Base-by-base conservation (phyloP, 345 rosid species). In the Murraya paniculata region DNA sequence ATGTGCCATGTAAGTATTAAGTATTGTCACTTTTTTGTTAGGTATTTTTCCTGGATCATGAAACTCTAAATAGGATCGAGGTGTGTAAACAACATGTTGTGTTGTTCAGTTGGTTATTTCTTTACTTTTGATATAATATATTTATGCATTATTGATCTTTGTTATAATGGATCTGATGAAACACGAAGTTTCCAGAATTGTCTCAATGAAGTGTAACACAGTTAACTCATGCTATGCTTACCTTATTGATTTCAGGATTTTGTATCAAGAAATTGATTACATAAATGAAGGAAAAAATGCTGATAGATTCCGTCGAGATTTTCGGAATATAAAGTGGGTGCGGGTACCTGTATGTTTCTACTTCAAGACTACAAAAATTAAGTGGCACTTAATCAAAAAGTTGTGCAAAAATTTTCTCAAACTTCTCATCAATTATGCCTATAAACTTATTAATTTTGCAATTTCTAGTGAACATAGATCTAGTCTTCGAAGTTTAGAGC, bases 231-330 rank as follows among this genome's bases (percentile, higher is more conserved):
- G 66, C 28, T 16, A 73, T 53, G 48, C 36, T 19, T 39, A 59
- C 25, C 65, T 56, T 76, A 60, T 82, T 77, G 79, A 73, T 80
- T 84, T 79, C 89, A 95, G 99, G 87, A 93, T 92, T 73, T 84
- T 95, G 90, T 93, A 92, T 81, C 84, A 93, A 86, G 99, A 95
- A 82, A 93, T 95, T 79, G 99, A 95, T 82, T 93, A 95, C 72
- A 91, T 95, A 77, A 95, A 95, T 73, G 99, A 95, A 87, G 99
- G 97, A 62, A 93, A 89, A 85, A 95, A 93, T 83, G 98, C 94
- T 2, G 99, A 95, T 81, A 91, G 81, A 79, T 92, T 95, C 86
- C 86, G 97, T 24, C 85, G 97, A 78, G 97, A 95, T 87, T 95
- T 92, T 79, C 90, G 99, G 84, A 95, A 95, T 75, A 53, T 86